phyloP scores from a whole-genome alignment of 106 monocot species.

The Iris macrosiphon region DNA sequence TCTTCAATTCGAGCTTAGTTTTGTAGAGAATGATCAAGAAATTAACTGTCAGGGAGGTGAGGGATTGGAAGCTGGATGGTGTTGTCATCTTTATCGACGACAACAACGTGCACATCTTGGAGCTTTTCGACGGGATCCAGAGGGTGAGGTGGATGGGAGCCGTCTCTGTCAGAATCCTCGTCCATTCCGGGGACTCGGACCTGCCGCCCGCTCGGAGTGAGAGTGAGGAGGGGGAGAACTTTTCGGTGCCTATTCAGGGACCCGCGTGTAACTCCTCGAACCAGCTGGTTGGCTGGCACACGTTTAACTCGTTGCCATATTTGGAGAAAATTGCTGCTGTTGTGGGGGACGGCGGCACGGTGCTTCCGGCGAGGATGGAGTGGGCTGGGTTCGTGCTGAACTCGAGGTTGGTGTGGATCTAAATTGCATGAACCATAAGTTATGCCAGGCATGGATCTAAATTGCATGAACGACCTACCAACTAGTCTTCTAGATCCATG shows the following conservation, averaged over 20 bases:
- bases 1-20: no score
- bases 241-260: constrained; percentile 58
- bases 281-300: constrained; percentile 64
- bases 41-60: constrained; percentile 52
- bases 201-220: not conserved
- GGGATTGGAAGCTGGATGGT: constrained; percentile 64
- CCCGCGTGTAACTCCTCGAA: constrained; percentile 77
- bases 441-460: no score
- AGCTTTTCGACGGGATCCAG: constrained; percentile 88
- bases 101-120: constrained; percentile 85
- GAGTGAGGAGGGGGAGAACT: constrained; percentile 30
- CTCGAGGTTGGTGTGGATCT: constrained; percentile 76
- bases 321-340: constrained; percentile 24
- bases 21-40: no score
- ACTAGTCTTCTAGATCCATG: no score
- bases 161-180: constrained; percentile 66
- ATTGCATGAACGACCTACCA: no score
- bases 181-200: constrained; percentile 37
- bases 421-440: no score
- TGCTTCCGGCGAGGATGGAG: constrained; percentile 54
- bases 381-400: constrained; percentile 91
- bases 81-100: constrained; percentile 77
- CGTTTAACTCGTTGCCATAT: constrained; percentile 54
- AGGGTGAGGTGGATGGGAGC: constrained; percentile 77
- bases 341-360: constrained; percentile 50